Conservation (phyloP, 2,329 filamentous ascomycete species). For the Epichloe elymi region DNA sequence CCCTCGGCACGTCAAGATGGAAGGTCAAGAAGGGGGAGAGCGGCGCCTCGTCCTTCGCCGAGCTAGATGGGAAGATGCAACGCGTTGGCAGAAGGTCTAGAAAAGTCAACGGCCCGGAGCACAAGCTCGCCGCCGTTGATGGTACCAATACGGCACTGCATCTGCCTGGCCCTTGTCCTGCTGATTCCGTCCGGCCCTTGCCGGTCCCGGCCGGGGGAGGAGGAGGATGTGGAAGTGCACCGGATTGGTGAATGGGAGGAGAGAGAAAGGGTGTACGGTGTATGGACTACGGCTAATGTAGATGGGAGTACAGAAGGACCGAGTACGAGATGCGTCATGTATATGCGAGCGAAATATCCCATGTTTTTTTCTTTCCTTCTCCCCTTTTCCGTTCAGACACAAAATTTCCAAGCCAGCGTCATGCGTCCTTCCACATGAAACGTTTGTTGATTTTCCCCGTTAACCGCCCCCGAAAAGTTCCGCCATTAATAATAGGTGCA, state of each 20-base stretch:
- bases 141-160: not conserved
- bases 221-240: constrained; percentile 25
- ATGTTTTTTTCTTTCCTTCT: not conserved
- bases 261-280: not conserved
- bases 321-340: too few species aligned
- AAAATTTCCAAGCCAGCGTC: not conserved
- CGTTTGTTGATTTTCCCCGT: not conserved
- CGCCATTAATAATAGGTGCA: not conserved
- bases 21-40: constrained; percentile 61
- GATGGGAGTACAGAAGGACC: not conserved
- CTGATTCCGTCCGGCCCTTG: constrained; percentile 25
- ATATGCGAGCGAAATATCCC: not conserved
- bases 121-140: constrained; percentile 5
- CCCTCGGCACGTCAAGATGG: constrained; percentile 68
- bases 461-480: not conserved
- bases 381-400: not conserved
- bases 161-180: not conserved
- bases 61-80: constrained; percentile 32
- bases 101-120: constrained; percentile 25
- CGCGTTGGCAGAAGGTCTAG: constrained; percentile 12
- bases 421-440: not conserved
- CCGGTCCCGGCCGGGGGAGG: constrained; percentile 5
- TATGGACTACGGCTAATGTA: not conserved
- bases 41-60: constrained; percentile 24
- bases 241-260: constrained; percentile 28